These are phyloP conservation scores for Stephania yunnanensis DNA, from an alignment of 164 flowering plant species.

Conservation along the genomic window DNA sequence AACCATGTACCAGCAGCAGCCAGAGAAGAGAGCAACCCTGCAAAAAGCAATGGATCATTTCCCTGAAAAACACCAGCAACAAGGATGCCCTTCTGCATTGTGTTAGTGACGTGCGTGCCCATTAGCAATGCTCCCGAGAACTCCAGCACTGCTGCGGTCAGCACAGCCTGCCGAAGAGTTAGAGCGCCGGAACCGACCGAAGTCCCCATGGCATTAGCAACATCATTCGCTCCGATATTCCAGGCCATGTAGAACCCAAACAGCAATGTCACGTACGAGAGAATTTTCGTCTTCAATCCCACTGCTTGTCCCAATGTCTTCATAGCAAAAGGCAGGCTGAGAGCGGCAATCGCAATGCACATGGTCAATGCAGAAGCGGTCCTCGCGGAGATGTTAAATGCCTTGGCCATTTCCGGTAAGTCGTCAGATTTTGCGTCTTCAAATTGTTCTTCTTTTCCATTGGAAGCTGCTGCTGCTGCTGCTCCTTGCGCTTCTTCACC, in stretches of 20 bases:
- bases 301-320: conserved; percentile 45
- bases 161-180: conserved; percentile 77
- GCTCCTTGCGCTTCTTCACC: conserved; percentile 22
- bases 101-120: conserved; percentile 91
- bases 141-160: conserved; percentile 84
- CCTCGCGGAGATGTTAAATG: conserved; percentile 62
- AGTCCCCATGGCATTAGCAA: conserved; percentile 98
- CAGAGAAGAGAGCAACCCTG: conserved; percentile 86
- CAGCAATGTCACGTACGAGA: conserved; percentile 67
- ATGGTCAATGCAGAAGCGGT: conserved; percentile 63
- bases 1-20: conserved; percentile 99
- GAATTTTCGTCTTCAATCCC: conserved; percentile 49
- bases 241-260: conserved; percentile 96
- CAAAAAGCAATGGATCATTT: conserved; percentile 70
- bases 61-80: conserved; percentile 83
- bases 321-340: conserved; percentile 56
- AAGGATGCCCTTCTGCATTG: conserved; percentile 95
- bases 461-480: conserved; percentile 7
- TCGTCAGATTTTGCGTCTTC: conserved; percentile 20
- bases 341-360: conserved; percentile 66
- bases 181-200: conserved; percentile 97
- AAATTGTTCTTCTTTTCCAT: neutral
- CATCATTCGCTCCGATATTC: conserved; percentile 98
- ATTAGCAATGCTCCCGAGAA: conserved; percentile 89
- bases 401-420: conserved; percentile 72